Base-by-base conservation (phyloP, 2,329 filamentous ascomycete genomes). In the Ophiocordyceps robertsii region DNA sequence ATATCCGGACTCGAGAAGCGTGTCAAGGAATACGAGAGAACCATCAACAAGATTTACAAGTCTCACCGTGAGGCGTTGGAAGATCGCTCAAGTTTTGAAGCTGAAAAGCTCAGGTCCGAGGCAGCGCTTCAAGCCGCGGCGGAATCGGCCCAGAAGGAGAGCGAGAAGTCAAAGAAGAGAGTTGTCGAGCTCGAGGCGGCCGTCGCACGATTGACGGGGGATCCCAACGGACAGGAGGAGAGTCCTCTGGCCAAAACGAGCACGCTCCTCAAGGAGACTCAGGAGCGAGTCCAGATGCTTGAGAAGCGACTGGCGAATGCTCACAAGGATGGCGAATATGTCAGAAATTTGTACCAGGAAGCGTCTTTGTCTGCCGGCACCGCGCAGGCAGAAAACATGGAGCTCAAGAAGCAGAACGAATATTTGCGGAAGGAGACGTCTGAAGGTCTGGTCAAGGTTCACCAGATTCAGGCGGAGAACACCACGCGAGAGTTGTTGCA, bases 301-400 rank as follows among this genome's bases (percentile, higher is more conserved):
- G 65, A 69, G 33, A 60, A 58, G 43, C 61, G 61, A 17, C 53
- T 63, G 6, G 62, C 63, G 41, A 59, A 63, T 6, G 57, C 65
- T 4, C 59, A 70, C 27, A 63, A 62, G 13, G 73, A 78, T 4
- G 61, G 69, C 24, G 73, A 77, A 2, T 84, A 78, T 51, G 62
- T 68, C 12, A 70, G 74, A 41, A 65, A 66, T 4, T 63, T 69
- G 10, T 84, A 83, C 51, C 79, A 82, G 50, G 64, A 71, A 19
- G 69, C 72, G 1, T 75, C 73, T 9, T 66, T 67, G 29, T 56
- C 63, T 1, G 68, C 67, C 3, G 61, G 62, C 13, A 62, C 65
- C 14, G 57, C 76, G 3, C 58, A 61, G 17, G 52, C 59, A 2
- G 68, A 75, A 50, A 73, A 72, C 48, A 56, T 56, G 16, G 59